Percentiles rank a stretch among this genome's conserved stretches.
Evolutionary conservation across 768 basidiomycete genomes (phyloP).

Genomic region (Artomyces pyxidatus): DNA sequence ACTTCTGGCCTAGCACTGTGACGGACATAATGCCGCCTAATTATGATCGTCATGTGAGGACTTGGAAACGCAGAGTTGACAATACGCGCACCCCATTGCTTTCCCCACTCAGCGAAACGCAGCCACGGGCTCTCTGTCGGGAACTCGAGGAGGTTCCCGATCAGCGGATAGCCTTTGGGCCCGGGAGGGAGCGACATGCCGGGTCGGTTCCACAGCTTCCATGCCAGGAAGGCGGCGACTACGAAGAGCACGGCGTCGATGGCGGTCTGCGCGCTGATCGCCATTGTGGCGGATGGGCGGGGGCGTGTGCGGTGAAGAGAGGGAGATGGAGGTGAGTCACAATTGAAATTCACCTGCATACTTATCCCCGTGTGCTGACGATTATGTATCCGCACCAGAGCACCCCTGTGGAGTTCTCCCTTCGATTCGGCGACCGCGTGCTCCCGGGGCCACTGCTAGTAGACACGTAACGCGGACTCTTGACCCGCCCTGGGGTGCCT

Average conservation of each 20-base stretch:
- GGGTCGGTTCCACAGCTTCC: background rate
- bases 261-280: background rate
- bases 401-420: too few species aligned
- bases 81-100: conserved; percentile 14
- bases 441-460: too few species aligned
- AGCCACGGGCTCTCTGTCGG: conserved; percentile 15
- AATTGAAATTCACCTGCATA: too few species aligned
- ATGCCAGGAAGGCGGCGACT: background rate
- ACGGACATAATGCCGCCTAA: conserved; percentile 11
- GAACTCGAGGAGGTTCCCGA: conserved; percentile 17
- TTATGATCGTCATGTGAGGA: too few species aligned
- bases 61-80: background rate
- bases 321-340: too few species aligned
- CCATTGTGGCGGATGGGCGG: background rate
- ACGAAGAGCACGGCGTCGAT: background rate
- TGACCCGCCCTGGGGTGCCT: too few species aligned
- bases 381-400: too few species aligned
- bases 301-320: too few species aligned
- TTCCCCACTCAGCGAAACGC: conserved; percentile 13
- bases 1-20: conserved; percentile 3
- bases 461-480: too few species aligned
- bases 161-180: conserved; percentile 14
- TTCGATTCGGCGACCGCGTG: too few species aligned
- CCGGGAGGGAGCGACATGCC: conserved; percentile 13
- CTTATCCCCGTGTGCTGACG: too few species aligned